Conservation (phyloP, 371 early-diverging fungal species). For the Apophysomyces sp. region DNA sequence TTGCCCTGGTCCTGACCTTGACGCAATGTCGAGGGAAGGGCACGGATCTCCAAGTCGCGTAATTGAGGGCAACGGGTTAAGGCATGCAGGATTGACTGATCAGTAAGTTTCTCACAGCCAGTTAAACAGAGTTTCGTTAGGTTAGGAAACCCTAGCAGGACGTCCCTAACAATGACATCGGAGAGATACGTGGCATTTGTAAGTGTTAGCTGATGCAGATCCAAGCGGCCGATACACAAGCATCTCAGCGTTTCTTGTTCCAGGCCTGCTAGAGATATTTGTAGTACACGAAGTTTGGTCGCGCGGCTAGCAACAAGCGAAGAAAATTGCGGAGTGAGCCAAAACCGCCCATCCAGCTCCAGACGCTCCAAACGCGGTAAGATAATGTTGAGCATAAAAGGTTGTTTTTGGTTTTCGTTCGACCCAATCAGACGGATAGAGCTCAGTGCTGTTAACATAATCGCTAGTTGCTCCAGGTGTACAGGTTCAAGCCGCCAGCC, state of each 20-base stretch:
- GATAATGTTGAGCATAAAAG: constrained; percentile 12
- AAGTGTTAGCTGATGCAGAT: constrained; percentile 16
- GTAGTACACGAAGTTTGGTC: constrained; percentile 12
- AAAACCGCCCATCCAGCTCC: constrained; percentile 28
- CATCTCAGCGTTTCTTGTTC: constrained; percentile 3
- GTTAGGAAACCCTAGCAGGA: constrained; percentile 17
- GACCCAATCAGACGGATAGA: constrained; percentile 29
- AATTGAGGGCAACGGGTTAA: constrained; percentile 18
- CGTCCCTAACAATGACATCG: constrained; percentile 10
- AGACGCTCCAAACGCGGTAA: constrained; percentile 18
- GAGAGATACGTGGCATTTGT: constrained; percentile 19
- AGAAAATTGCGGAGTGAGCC: constrained; percentile 6
- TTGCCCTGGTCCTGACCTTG: neutral
- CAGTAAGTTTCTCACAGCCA: constrained; percentile 11
- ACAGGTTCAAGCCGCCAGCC: constrained; percentile 29
- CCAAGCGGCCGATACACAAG: constrained; percentile 15
- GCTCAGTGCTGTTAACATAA: constrained; percentile 5
- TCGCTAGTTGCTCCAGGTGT: constrained; percentile 21
- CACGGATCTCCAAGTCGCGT: constrained; percentile 27
- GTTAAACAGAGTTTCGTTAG: constrained; percentile 20
- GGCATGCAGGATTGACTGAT: constrained; percentile 2
- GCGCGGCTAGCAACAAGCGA: neutral
- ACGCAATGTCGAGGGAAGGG: neutral
- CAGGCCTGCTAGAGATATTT: constrained; percentile 18
- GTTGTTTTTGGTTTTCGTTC: neutral